Conservation (phyloP, 1,284 basidiomycete species). For the Bjerkandera adusta region DNA sequence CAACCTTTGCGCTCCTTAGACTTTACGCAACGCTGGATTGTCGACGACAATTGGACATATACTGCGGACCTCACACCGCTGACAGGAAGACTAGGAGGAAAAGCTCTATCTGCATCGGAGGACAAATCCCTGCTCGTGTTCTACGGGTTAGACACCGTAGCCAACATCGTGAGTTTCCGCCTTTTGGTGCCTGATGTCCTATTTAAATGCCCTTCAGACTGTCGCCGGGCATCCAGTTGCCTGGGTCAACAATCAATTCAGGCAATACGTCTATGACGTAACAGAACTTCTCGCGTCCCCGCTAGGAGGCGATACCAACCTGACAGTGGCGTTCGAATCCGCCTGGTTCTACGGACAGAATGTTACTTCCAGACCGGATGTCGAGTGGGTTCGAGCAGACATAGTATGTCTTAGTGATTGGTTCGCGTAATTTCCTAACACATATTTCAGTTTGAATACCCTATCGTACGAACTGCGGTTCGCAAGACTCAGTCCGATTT, state of each 20-base stretch:
- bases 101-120: constrained; percentile 20
- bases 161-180: constrained; percentile 41
- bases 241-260: constrained; percentile 60
- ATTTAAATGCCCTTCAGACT: constrained; percentile 33
- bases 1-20: constrained; percentile 35
- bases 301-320: constrained; percentile 33
- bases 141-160: constrained; percentile 58
- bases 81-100: constrained; percentile 18
- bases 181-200: neutral
- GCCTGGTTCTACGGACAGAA: constrained; percentile 53
- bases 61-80: constrained; percentile 52
- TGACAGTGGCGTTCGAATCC: constrained; percentile 53
- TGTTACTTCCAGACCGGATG: constrained; percentile 45
- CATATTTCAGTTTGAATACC: constrained; percentile 44
- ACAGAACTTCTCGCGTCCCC: constrained; percentile 38
- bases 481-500: constrained; percentile 57
- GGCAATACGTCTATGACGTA: constrained; percentile 53
- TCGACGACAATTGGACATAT: constrained; percentile 61
- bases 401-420: constrained; percentile 19
- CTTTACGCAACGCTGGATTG: constrained; percentile 56
- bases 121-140: constrained; percentile 47
- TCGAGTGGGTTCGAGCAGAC: constrained; percentile 37
- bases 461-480: constrained; percentile 46
- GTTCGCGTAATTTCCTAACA: neutral
- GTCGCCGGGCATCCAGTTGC: constrained; percentile 49